Conservation (phyloP, 176 grass and related monocot genomes). For the Elymus sibiricus region DNA sequence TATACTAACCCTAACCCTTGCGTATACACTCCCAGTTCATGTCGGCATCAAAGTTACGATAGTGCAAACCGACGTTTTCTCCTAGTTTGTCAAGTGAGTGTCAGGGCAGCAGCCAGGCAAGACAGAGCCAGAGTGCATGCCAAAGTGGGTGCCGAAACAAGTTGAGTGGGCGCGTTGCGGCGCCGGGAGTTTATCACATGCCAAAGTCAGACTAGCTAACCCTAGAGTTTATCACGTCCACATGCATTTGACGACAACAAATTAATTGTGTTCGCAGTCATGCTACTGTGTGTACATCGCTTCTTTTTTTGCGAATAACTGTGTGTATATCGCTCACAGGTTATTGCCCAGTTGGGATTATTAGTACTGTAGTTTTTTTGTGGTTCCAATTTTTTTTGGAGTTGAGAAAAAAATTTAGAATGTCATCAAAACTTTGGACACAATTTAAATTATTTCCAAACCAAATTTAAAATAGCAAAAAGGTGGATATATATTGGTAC, state of each 20-base stretch:
- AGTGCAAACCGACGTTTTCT: not conserved
- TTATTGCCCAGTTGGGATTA: too few relatives aligned
- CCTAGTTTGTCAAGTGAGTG: not conserved
- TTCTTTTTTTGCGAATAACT: too few relatives aligned
- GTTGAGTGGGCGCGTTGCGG: not conserved
- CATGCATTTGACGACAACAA: not conserved
- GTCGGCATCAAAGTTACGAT: not conserved
- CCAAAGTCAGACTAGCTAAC: not conserved
- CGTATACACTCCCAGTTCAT: not conserved
- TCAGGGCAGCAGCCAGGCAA: not conserved
- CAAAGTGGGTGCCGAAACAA: not conserved
- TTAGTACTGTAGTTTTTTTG: too few relatives aligned
- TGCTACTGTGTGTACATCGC: too few relatives aligned
- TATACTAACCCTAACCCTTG: not conserved
- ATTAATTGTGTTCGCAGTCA: too few relatives aligned
- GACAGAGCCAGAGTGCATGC: not conserved
- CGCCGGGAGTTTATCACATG: not conserved
- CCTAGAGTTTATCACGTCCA: not conserved
- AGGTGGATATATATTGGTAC: too few relatives aligned
- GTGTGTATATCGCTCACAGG: too few relatives aligned
- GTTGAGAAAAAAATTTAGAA: too few relatives aligned
- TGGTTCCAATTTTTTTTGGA: too few relatives aligned
- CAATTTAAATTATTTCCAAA: too few relatives aligned
- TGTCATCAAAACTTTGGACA: too few relatives aligned
- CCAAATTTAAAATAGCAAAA: too few relatives aligned